A percentile compares a stretch with the other conserved stretches of the same genome.
phyloP scores from a whole-genome alignment of 2,329 filamentous ascomycete genomes.

The Pseudocercospora musae region DNA sequence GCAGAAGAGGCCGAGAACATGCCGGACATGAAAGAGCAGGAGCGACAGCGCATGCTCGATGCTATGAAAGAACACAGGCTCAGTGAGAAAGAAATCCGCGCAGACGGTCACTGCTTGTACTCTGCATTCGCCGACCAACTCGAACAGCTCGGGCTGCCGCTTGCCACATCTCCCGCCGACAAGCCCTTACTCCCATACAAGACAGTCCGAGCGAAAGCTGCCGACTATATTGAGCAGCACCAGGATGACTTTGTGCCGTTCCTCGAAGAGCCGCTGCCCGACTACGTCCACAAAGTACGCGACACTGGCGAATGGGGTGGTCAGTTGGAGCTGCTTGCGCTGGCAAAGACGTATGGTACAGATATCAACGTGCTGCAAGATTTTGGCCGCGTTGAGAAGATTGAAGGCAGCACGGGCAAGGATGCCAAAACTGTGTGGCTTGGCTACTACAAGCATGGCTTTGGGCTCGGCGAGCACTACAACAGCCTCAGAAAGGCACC shows the following conservation, averaged over 20 bases:
- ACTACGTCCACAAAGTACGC: constrained; percentile 71
- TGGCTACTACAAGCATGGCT: constrained; percentile 91
- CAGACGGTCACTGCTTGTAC: constrained; percentile 95
- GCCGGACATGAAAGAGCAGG: constrained; percentile 68
- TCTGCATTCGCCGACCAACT: constrained; percentile 87
- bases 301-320: constrained; percentile 96
- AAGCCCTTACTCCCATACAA: constrained; percentile 52
- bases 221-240: constrained; percentile 71
- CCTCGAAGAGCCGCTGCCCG: constrained; percentile 72
- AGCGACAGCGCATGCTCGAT: constrained; percentile 66
- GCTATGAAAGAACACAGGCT: constrained; percentile 64
- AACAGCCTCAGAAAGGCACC: constrained; percentile 65
- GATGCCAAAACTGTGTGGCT: constrained; percentile 67
- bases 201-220: constrained; percentile 66
- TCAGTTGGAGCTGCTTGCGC: constrained; percentile 80
- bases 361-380: constrained; percentile 80
- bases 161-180: constrained; percentile 31
- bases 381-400: constrained; percentile 74
- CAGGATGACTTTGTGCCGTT: constrained; percentile 82
- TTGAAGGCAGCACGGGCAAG: constrained; percentile 46
- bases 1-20: constrained; percentile 71
- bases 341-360: constrained; percentile 76
- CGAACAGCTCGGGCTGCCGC: constrained; percentile 42
- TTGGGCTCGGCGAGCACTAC: constrained; percentile 94
- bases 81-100: constrained; percentile 72